A percentile compares a stretch with the other conserved stretches of the same genome.
Evolutionary conservation across 106 monocot genomes (phyloP).

Genomic region (Iris macrosiphon): DNA sequence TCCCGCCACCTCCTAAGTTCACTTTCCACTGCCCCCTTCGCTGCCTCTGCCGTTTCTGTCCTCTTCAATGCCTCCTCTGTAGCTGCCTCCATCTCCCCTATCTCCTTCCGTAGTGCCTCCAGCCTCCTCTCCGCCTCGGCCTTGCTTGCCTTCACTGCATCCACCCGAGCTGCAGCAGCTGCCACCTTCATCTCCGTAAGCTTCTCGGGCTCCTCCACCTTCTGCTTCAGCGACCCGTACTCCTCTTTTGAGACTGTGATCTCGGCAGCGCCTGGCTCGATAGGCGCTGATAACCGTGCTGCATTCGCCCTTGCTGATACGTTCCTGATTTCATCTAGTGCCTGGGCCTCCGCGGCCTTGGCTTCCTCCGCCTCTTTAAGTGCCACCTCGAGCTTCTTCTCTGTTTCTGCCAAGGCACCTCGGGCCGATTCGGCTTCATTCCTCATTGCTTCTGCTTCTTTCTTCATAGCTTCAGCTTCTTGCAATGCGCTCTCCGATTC

Average conservation of each 20-base stretch:
- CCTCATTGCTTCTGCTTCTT: constrained; percentile 31
- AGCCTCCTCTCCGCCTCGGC: constrained; percentile 42
- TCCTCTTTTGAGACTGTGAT: constrained; percentile 50
- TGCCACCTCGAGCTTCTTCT: constrained; percentile 41
- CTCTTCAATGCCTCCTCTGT: constrained; percentile 50
- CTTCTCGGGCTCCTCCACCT: constrained; percentile 43
- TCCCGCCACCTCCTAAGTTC: constrained; percentile 50
- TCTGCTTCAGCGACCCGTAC: constrained; percentile 39
- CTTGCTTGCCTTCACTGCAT: constrained; percentile 50
- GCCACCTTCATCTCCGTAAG: constrained; percentile 55
- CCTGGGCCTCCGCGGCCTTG: constrained; percentile 43
- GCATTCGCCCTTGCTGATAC: constrained; percentile 29
- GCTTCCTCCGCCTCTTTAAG: constrained; percentile 52
- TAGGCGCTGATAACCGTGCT: constrained; percentile 32
- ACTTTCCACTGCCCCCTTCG: constrained; percentile 55
- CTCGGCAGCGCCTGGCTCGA: constrained; percentile 30
- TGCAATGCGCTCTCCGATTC: constrained; percentile 38
- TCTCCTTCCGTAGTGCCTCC: constrained; percentile 40
- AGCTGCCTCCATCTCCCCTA: constrained; percentile 43
- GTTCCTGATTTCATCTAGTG: constrained; percentile 34
- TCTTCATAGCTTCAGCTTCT: constrained; percentile 53
- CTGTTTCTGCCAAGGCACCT: constrained; percentile 29
- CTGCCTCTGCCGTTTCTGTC: constrained; percentile 52
- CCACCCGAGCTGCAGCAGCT: constrained; percentile 48
- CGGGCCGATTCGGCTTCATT: constrained; percentile 38